Percentiles rank a stretch among this genome's conserved stretches.
These are phyloP conservation scores for Neospermospora avenae DNA, from an alignment of 2,329 filamentous ascomycete species.

Conservation along the genomic window DNA sequence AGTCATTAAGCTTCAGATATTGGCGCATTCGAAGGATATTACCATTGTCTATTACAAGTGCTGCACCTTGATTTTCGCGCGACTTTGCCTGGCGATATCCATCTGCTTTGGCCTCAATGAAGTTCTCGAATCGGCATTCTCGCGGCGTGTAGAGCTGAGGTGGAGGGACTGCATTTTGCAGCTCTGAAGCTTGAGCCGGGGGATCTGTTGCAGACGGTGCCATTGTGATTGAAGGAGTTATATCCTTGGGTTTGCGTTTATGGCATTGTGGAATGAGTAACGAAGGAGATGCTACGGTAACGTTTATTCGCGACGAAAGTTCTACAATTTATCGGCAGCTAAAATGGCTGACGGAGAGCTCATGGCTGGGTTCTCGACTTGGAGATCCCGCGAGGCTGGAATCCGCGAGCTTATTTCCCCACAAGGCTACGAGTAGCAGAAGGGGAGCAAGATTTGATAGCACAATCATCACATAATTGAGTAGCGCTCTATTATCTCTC, in stretches of 20 bases:
- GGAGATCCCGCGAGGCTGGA: slow-evolving; percentile 16
- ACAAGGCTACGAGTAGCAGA: slow-evolving; percentile 19
- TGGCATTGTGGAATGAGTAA: slow-evolving; percentile 52
- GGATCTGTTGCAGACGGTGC: slow-evolving; percentile 33
- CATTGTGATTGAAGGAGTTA: slow-evolving; percentile 25
- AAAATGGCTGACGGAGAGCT: not conserved
- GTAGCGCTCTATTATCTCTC: no score
- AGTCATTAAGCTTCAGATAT: slow-evolving; percentile 18
- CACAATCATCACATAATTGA: not conserved
- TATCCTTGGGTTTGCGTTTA: slow-evolving; percentile 35
- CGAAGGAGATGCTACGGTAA: not conserved
- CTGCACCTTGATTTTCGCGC: slow-evolving; percentile 53
- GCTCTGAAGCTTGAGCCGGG: slow-evolving; percentile 37
- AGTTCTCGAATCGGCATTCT: slow-evolving; percentile 59
- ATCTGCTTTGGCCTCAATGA: slow-evolving; percentile 54
- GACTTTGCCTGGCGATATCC: slow-evolving; percentile 62
- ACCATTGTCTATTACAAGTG: slow-evolving; percentile 99
- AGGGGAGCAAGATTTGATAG: not conserved
- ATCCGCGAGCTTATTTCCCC: slow-evolving; percentile 14
- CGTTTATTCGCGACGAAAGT: not conserved
- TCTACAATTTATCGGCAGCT: not conserved
- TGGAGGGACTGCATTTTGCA: slow-evolving; percentile 48
- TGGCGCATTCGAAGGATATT: slow-evolving; percentile 20
- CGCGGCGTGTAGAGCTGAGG: slow-evolving; percentile 57
- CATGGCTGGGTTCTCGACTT: not conserved